Conservation (phyloP, 139 green algal species). For the Volvox africanus region DNA sequence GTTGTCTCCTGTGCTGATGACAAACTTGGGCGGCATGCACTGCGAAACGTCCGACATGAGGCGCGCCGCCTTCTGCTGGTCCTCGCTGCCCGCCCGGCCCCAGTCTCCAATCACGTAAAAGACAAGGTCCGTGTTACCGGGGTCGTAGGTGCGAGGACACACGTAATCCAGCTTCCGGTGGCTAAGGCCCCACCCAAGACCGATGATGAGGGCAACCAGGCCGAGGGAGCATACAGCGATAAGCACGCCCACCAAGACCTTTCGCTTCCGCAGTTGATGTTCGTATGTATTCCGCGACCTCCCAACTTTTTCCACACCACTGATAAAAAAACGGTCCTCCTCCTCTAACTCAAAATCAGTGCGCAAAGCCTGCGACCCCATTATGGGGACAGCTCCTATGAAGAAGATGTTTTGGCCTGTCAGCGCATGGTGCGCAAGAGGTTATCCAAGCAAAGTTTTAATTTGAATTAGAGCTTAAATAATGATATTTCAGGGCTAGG, state of each 20-base stretch:
- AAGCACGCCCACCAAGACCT: background rate
- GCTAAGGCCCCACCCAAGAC: background rate
- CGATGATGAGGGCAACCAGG: conserved; percentile 19
- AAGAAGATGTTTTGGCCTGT: background rate
- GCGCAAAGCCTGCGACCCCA: conserved; percentile 13
- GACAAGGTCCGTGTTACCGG: background rate
- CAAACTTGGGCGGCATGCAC: conserved; percentile 25
- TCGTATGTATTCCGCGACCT: conserved; percentile 11
- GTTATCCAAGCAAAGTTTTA: too few species aligned
- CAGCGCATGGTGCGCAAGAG: background rate
- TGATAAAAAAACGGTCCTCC: conserved; percentile 28
- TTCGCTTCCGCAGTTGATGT: background rate
- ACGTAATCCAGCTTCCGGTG: background rate
- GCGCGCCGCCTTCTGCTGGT: conserved; percentile 67
- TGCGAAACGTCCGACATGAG: conserved; percentile 64
- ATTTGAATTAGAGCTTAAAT: too few species aligned
- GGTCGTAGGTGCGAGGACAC: conserved; percentile 6
- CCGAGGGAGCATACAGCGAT: background rate
- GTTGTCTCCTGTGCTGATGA: conserved; percentile 40
- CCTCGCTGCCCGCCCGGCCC: conserved; percentile 66
- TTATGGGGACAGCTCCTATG: background rate
- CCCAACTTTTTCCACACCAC: conserved; percentile 4
- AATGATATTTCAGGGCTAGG: too few species aligned
- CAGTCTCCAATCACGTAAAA: conserved; percentile 73
- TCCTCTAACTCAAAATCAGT: conserved; percentile 18